Conservation (phyloP, 2,329 filamentous ascomycete genomes). For the Aspergillus aculeatus region DNA sequence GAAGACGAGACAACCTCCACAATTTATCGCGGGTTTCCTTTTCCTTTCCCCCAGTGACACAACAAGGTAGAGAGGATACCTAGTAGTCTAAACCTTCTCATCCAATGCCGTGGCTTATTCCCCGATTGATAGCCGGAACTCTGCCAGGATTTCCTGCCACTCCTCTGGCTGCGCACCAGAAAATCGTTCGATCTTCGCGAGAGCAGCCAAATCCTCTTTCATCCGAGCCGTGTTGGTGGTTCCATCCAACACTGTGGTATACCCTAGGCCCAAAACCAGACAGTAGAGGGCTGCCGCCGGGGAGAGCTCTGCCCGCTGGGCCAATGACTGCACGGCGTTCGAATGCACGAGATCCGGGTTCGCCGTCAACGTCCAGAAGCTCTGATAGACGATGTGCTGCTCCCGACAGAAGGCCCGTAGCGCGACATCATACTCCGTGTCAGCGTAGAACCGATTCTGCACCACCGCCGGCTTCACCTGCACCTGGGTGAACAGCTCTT, state of each 20-base stretch:
- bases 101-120: constrained; percentile 20
- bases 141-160: constrained; percentile 51
- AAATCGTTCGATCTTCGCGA: constrained; percentile 44
- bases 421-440: constrained; percentile 58
- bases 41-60: too few relatives aligned
- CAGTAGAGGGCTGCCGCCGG: constrained; percentile 54
- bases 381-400: constrained; percentile 56
- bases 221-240: constrained; percentile 55
- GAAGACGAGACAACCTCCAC: background rate
- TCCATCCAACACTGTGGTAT: constrained; percentile 55
- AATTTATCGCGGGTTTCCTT: too few relatives aligned
- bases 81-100: background rate
- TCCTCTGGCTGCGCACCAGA: constrained; percentile 45
- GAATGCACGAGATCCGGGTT: constrained; percentile 54
- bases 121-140: constrained; percentile 49
- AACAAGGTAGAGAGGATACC: too few relatives aligned
- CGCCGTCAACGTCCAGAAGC: constrained; percentile 62
- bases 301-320: constrained; percentile 43
- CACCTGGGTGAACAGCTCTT: constrained; percentile 48
- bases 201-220: constrained; percentile 51
- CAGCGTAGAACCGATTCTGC: constrained; percentile 71
- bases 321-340: constrained; percentile 52
- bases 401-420: constrained; percentile 59
- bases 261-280: constrained; percentile 54
- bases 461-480: constrained; percentile 61